Conservation (phyloP, 139 green algal species). For the Penium margaritaceum region DNA sequence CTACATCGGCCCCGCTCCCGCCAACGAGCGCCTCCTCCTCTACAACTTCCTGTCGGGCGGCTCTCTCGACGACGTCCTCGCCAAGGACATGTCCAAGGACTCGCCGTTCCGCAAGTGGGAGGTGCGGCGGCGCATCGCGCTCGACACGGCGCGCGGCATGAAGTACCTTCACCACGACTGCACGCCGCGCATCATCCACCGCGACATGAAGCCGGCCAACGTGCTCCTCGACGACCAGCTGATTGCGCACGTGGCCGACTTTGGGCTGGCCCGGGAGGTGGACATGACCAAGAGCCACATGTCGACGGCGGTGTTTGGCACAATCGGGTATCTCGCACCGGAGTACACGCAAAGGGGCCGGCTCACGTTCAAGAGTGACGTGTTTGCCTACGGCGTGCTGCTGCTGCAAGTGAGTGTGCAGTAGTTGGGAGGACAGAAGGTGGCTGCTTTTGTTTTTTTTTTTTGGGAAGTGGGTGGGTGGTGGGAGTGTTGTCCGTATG, state of each 20-base stretch:
- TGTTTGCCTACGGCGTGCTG: conserved; percentile 21
- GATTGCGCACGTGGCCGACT: conserved; percentile 51
- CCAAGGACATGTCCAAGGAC: conserved; percentile 6
- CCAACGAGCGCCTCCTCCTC: conserved; percentile 19
- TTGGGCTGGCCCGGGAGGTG: conserved; percentile 36
- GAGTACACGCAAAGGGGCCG: conserved; percentile 15
- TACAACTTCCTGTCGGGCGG: conserved; percentile 30
- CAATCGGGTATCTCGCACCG: conserved; percentile 29
- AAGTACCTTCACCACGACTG: conserved; percentile 49
- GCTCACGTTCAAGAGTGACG: conserved; percentile 16
- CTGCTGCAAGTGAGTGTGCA: conserved; percentile 20
- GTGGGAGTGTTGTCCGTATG: no score
- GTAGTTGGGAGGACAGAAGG: no score
- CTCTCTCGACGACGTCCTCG: background rate
- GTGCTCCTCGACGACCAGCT: conserved; percentile 46
- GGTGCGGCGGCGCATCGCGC: background rate
- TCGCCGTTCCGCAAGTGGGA: conserved; percentile 4
- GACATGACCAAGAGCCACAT: conserved; percentile 16
- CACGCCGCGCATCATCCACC: conserved; percentile 37
- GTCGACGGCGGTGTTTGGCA: conserved; percentile 25
- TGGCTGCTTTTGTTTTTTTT: no score
- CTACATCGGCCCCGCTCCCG: conserved; percentile 2
- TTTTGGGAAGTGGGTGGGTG: no score
- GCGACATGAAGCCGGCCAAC: conserved; percentile 57
- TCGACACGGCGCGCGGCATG: conserved; percentile 34